These are phyloP conservation scores for Henckelia pumila DNA, from an alignment of 257 asterid species.

Conservation along the genomic window DNA sequence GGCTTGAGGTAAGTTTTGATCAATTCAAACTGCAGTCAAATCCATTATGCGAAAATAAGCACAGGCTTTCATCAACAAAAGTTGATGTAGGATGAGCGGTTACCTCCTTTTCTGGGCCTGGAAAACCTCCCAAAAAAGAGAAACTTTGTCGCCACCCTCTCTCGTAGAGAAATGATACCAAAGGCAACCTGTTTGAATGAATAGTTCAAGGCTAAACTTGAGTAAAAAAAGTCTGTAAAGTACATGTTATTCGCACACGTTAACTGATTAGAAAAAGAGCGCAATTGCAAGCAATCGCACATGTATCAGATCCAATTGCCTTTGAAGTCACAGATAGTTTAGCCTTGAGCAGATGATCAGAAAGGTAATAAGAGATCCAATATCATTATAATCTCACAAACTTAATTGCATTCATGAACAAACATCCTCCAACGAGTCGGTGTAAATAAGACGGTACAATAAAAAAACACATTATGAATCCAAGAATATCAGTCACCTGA, in stretches of 20 bases:
- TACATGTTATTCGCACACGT: not conserved
- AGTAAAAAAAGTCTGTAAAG: not conserved
- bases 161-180: constrained; percentile 81
- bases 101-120: constrained; percentile 93
- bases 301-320: not conserved
- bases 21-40: constrained; percentile 65
- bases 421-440: not conserved
- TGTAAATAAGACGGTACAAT: not conserved
- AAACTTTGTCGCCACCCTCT: constrained; percentile 94
- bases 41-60: constrained; percentile 17
- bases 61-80: constrained; percentile 13
- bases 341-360: not conserved
- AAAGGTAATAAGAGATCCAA: not conserved
- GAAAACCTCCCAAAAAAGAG: constrained; percentile 70
- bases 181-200: constrained; percentile 45
- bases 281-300: not conserved
- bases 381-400: not conserved
- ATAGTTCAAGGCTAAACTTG: not conserved
- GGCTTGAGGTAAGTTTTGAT: constrained; percentile 68
- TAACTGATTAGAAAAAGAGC: not conserved
- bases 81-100: not conserved
- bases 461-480: not conserved
- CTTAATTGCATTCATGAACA: not conserved
- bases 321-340: no score
- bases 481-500: constrained; percentile 43